Conservation (phyloP, 164 flowering plant species). For the grape (Vitis vinifera) region ASM3070453v1 NC_081805.1:26613501-26614000, state of each 20-base stretch:
- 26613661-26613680: constrained; percentile 56
- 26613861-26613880: constrained; percentile 53
- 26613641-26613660: constrained; percentile 38
- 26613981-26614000: constrained; percentile 25
- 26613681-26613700: constrained; percentile 58
- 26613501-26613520: too few species aligned
- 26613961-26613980: constrained; percentile 29
- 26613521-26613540: too few species aligned
- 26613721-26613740: constrained; percentile 41
- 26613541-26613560: too few species aligned
- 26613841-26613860: constrained; percentile 43
- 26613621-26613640: too few species aligned
- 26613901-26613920: constrained; percentile 35
- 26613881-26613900: constrained; percentile 45
- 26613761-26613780: constrained; percentile 30
- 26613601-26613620: too few species aligned
- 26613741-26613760: constrained; percentile 52
- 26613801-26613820: constrained; percentile 47
- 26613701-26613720: constrained; percentile 48
- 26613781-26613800: constrained; percentile 59
- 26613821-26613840: constrained; percentile 20
- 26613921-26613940: constrained; percentile 59
- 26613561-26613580: too few species aligned
- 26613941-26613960: constrained; percentile 50
- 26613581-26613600: too few species aligned